Base-by-base conservation (phyloP, 2,329 filamentous ascomycete species). In the Stachybotrys echinatus region DNA sequence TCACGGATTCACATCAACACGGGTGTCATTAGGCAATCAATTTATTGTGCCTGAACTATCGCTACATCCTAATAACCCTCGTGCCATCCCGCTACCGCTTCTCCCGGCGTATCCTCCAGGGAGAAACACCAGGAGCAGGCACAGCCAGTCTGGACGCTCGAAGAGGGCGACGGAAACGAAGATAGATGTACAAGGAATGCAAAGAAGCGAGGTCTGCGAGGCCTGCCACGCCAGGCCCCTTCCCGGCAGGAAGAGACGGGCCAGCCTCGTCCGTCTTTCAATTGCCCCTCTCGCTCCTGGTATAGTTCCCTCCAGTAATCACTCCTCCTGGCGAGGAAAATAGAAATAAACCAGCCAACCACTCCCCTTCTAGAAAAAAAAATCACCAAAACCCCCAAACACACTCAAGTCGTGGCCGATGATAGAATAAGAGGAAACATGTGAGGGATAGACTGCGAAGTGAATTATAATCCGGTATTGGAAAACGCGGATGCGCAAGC, bases 391-490 rank as follows among this genome's bases (percentile, higher is more conserved):
- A n/a, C 17, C 38, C 38, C 38, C 38, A 20, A 20, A 8, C 38
- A 12, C 38, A 17, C 38, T 40, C 19, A 40, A 40, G 27, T 34
- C 27, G 14, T 34, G 27, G 27, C 27, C 27, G 27, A 34, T 14
- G 27, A 34, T 34, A 14, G 27, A 34, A 34, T 34, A 8, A 34
- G 14, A 34, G 27, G 27, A 14, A 34, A 55, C 61, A 64, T 54
- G 51, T 68, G 48, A 70, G 68, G 52, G 68, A 71, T 54, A 66
- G 68, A 70, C 65, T 59, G 53, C 57, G 66, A 71, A 71, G 55
- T 55, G 65, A 68, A 71, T 68, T 67, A 68, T 66, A 62, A 65
- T 56, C 56, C 48, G 57, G 57, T 50, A 54, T 58, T 55, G 52
- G 56, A 55, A 60, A 61, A 52, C 50, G 54, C 61, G 60, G 27